Evolutionary conservation across 805 yeast species (phyloP), one percentile per base, ranked within the genome.

Genomic region (Zygosaccharomyces siamensis): DNA sequence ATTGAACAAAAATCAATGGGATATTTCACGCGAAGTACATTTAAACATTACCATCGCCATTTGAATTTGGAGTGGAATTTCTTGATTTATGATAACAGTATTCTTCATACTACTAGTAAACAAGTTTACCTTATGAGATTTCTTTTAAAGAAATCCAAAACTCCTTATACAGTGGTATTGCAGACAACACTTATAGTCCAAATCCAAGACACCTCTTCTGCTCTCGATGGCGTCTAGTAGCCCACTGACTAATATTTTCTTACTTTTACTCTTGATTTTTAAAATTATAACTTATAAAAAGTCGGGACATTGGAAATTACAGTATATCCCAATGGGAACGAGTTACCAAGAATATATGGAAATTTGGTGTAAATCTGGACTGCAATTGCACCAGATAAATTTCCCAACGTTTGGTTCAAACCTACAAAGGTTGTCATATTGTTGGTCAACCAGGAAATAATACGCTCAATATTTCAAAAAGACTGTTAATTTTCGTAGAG

Each of bases 301-400:
- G 58, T 51, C 10, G 57, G 41, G 5, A 60, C 33, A 32, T 54
- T 55, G 3, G 63, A 54, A 28, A 66, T 53, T 6, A 51, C 58
- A 31, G 62, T 56, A 51, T 67, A 55, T 4, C 77, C 76, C 28
- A 72, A 52, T 7, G 75, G 64, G 48, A 72, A 71, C 2, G 68
- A 64, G 49, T 72, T 68, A 2, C 78, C 77, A 26, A 72, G 57
- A 11, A 48, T 55, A 48, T 69, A 74, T 3, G 75, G 75, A 3
- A 75, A 57, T 6, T 57, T 53, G 31, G 72, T 58, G 59, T 73
- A 75, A 21, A 74, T 69, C 53, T 73, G 77, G 23, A 73, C 72
- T 31, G 72, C 70, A 50, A 74, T 61, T 3, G 70, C 73, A 45
- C 80, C 80, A 5, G 78, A 67, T 24, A 70, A 49, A 52, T 75